Percentiles rank a stretch among this genome's conserved stretches.
Conservation (phyloP, 371 early-diverging fungal genomes). For the Circinella umbellata region DNA sequence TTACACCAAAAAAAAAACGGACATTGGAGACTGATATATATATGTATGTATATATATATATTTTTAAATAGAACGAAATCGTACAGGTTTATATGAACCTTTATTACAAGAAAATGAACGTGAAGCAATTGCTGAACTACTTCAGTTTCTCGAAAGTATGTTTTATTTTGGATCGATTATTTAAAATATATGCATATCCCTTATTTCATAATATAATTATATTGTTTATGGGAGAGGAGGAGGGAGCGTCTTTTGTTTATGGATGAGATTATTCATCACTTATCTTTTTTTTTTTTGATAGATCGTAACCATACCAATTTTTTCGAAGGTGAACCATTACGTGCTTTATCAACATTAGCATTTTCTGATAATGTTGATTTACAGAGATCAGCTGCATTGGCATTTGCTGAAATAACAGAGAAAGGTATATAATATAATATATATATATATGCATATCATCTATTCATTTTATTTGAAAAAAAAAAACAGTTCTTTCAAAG, state of each 20-base stretch:
- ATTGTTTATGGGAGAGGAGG: not conserved
- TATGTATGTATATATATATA: too few species aligned
- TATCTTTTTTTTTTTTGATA: conserved; percentile 23
- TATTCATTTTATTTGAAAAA: too few species aligned
- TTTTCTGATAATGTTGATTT: conserved; percentile 87
- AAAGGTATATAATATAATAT: conserved; percentile 48
- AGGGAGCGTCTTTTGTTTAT: not conserved
- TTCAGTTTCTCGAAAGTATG: conserved; percentile 85
- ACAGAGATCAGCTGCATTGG: conserved; percentile 88
- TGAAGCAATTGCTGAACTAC: conserved; percentile 82
- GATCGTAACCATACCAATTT: conserved; percentile 83
- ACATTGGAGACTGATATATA: too few species aligned
- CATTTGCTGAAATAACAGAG: conserved; percentile 93
- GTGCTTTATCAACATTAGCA: conserved; percentile 82
- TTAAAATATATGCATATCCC: conserved; percentile 2
- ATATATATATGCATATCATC: too few species aligned
- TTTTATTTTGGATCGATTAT: conserved; percentile 15
- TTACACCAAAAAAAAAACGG: too few species aligned
- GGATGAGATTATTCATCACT: too few species aligned
- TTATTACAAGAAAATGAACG: conserved; percentile 85
- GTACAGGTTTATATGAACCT: conserved; percentile 76
- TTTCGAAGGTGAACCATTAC: conserved; percentile 86
- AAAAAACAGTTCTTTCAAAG: not conserved
- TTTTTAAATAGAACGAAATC: conserved; percentile 34
- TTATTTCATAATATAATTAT: not conserved